Base-by-base conservation (phyloP, 306 rosid species). In the Vigna unguiculata region DNA sequence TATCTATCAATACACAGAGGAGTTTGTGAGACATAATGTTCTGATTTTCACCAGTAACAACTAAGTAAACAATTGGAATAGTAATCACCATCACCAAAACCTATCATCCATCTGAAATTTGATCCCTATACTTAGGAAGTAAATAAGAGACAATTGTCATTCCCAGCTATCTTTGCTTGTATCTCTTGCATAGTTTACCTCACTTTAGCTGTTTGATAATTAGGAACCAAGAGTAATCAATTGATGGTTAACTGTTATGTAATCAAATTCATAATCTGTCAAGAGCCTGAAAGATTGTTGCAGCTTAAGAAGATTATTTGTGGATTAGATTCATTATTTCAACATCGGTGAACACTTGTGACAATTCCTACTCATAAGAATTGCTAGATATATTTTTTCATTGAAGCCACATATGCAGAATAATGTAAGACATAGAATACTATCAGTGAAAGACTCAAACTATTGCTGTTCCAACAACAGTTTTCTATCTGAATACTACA, bases 341-440 rank as follows among this genome's bases (percentile, higher is more conserved):
- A 55, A 72, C 40, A 72, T 55, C 43, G 9, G 25, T n/a, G 8
- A 72, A 36, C 46, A 73, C 78, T 14, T 38, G 48, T 32, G 62
- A 30, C 20, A 24, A 22, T 55, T 57, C 66, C 52, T 63, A 34
- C 16, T 61, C 21, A 54, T 52, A 77, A 54, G 58, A 64, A 34
- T 7, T 43, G 25, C 57, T 59, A 49, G 52, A 59, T 61, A 71
- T 51, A 41, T 43, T 67, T 59, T 77, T 22, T 38, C 55, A 21
- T 51, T 41, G 1, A 65, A 76, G 65, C 66, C 54, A 53, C 41
- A n/a, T 38, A 59, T 65, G 49, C 28, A 41, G 57, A 28, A 57
- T 46, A 43, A 68, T 13, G 68, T 65, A 45, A 68, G 21, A 47
- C 6, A 22, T 36, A 24, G n/a, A 64, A 62, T 36, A 71, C 22